These are phyloP conservation scores for Isoetes taiwanensis DNA, from an alignment of 75 land plant genomes.

Conservation along the genomic window DNA sequence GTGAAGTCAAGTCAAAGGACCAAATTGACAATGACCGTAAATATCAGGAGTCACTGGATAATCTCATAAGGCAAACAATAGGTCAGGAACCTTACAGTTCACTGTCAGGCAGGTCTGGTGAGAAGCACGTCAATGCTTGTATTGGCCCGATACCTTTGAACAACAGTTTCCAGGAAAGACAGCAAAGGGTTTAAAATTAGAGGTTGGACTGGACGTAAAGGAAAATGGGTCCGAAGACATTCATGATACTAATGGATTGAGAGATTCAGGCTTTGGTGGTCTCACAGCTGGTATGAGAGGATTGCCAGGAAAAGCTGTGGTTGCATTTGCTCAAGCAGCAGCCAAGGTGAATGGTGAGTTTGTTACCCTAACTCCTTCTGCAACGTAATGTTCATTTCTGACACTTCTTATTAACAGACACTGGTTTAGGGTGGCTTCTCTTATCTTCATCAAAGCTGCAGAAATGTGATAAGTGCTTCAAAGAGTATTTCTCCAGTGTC, in stretches of 20 bases:
- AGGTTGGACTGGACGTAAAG: slow-evolving; percentile 13
- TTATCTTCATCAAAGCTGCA: slow-evolving; percentile 60
- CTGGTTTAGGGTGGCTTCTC: slow-evolving; percentile 89
- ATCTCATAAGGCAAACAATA: slow-evolving; percentile 48
- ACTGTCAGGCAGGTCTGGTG: slow-evolving; percentile 34
- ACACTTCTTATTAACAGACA: too few relatives aligned
- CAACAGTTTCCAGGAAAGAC: slow-evolving; percentile 36
- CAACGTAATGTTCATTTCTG: too few relatives aligned
- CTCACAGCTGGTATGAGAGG: slow-evolving; percentile 8
- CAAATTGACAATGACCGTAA: too few relatives aligned
- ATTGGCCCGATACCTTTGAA: slow-evolving; percentile 49
- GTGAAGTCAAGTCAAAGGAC: too few relatives aligned
- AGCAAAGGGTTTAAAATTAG: slow-evolving; percentile 18
- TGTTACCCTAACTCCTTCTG: too few relatives aligned
- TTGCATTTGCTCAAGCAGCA: slow-evolving; percentile 45
- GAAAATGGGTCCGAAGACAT: slow-evolving; percentile 6
- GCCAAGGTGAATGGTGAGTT: slow-evolving; percentile 39
- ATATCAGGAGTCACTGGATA: slow-evolving; percentile 39
- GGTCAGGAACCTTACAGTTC: slow-evolving; percentile 44
- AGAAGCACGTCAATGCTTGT: slow-evolving; percentile 52
- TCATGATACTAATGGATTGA: slow-evolving; percentile 7
- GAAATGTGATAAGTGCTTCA: slow-evolving; percentile 85
- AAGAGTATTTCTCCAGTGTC: slow-evolving; percentile 73
- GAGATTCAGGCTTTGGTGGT: slow-evolving; percentile 11
- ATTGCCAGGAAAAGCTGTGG: slow-evolving; percentile 25